Conservation (phyloP, 306 rosid genomes). For the Rosa persica region DNA sequence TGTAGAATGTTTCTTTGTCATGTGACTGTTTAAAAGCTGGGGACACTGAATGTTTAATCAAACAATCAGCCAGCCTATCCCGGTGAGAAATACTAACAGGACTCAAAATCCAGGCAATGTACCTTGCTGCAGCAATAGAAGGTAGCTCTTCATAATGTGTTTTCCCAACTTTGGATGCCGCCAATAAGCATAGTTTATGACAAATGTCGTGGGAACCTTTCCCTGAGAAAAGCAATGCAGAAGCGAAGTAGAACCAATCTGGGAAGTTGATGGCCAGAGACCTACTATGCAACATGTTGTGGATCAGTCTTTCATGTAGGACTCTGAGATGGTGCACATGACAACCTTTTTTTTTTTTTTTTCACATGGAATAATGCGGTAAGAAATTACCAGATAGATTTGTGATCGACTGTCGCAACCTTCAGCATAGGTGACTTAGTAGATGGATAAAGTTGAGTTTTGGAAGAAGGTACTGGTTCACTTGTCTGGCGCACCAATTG, state of each 20-base stretch:
- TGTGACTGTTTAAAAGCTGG: slow-evolving; percentile 13
- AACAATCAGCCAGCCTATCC: slow-evolving; percentile 28
- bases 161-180: slow-evolving; percentile 13
- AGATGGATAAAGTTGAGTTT: slow-evolving; percentile 5
- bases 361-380: slow-evolving; percentile 15
- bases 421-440: slow-evolving; percentile 16
- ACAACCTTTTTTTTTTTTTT: slow-evolving; percentile 13
- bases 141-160: slow-evolving; percentile 14
- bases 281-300: slow-evolving; percentile 30
- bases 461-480: slow-evolving; percentile 10
- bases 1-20: slow-evolving; percentile 26
- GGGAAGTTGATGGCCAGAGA: slow-evolving; percentile 46
- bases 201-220: slow-evolving; percentile 13
- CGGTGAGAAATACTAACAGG: slow-evolving; percentile 28
- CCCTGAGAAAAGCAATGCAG: slow-evolving; percentile 33
- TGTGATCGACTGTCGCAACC: slow-evolving; percentile 28
- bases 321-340: slow-evolving; percentile 16
- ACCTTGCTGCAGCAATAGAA: slow-evolving; percentile 32
- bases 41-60: slow-evolving; percentile 30
- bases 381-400: slow-evolving; percentile 42
- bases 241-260: slow-evolving; percentile 42
- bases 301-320: slow-evolving; percentile 6
- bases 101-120: slow-evolving; percentile 41
- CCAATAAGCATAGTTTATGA: slow-evolving; percentile 13
- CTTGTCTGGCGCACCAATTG: slow-evolving; percentile 7